Conservation (phyloP, 345 rosid species). For the Syzygium aqueum region DNA sequence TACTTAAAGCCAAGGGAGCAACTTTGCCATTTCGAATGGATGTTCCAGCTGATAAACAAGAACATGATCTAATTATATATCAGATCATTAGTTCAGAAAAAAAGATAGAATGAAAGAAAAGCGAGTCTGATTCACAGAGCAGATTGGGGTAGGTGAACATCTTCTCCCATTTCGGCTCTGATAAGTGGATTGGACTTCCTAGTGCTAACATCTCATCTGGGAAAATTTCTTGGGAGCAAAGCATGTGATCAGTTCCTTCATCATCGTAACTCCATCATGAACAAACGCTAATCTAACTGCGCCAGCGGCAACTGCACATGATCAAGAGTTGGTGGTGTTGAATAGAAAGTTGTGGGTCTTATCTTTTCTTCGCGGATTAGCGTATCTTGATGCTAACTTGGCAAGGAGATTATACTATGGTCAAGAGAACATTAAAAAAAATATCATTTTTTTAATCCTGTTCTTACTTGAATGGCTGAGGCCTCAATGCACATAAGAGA, state of each 20-base stretch:
- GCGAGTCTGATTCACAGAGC: not conserved
- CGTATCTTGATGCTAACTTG: not conserved
- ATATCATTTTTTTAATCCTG: accelerated
- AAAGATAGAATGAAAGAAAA: not conserved
- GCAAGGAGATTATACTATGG: not conserved
- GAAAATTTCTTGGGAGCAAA: not conserved
- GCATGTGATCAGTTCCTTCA: not conserved
- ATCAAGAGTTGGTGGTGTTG: not conserved
- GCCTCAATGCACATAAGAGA: not conserved
- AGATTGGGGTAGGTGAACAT: not conserved
- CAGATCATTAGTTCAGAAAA: not conserved
- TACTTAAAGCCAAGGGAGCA: not conserved
- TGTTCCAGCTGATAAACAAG: not conserved
- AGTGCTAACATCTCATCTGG: not conserved
- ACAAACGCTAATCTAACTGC: not conserved
- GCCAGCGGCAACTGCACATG: not conserved
- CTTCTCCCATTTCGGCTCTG: not conserved
- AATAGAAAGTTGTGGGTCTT: not conserved
- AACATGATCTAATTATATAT: not conserved
- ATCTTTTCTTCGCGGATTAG: not conserved
- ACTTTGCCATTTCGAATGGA: not conserved
- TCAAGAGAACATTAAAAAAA: not conserved
- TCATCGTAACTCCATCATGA: not conserved
- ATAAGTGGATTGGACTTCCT: not conserved
- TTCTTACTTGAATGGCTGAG: not conserved